phyloP scores from a whole-genome alignment of 2,329 filamentous ascomycete genomes.

The Fusarium concolor region DNA sequence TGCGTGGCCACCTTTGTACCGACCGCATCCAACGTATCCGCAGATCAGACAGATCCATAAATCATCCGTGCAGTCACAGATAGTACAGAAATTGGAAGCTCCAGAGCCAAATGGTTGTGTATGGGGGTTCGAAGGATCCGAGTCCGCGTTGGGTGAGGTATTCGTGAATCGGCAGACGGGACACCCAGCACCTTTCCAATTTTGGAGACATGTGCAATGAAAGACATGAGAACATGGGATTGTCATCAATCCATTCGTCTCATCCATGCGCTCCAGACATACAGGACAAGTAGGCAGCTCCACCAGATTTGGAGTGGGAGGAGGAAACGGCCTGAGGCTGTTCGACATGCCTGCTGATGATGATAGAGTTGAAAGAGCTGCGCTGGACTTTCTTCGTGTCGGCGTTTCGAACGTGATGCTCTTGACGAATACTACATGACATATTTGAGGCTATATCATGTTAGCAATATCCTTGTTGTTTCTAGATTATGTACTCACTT shows the following conservation, averaged over 20 bases:
- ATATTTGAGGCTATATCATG: slow-evolving; percentile 80
- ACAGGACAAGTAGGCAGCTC: slow-evolving; percentile 97
- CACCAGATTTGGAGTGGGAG: slow-evolving; percentile 81
- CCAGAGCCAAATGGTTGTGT: slow-evolving; percentile 68
- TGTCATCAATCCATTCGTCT: slow-evolving; percentile 92
- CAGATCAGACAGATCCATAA: slow-evolving; percentile 97
- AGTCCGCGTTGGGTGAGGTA: slow-evolving; percentile 51
- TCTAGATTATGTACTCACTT: slow-evolving; percentile 63
- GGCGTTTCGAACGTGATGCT: slow-evolving; percentile 86
- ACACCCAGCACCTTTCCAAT: slow-evolving; percentile 94
- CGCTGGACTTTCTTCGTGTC: slow-evolving; percentile 56
- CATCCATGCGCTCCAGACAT: slow-evolving; percentile 97
- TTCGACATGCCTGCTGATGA: slow-evolving; percentile 55
- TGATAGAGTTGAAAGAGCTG: slow-evolving; percentile 71
- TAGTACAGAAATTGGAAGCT: slow-evolving; percentile 78
- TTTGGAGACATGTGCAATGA: slow-evolving; percentile 94
- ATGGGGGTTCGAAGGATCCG: slow-evolving; percentile 62
- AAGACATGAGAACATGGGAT: slow-evolving; percentile 98
- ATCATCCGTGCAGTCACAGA: slow-evolving; percentile 83
- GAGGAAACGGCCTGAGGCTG: slow-evolving; percentile 70
- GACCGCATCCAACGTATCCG: slow-evolving; percentile 90
- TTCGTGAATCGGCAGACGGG: slow-evolving; percentile 93
- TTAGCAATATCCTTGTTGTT: slow-evolving; percentile 23
- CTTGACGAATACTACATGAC: slow-evolving; percentile 94
- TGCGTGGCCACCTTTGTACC: slow-evolving; percentile 93